Conservation (phyloP, 148 eudicot species). For the Simmondsia chinensis region DNA sequence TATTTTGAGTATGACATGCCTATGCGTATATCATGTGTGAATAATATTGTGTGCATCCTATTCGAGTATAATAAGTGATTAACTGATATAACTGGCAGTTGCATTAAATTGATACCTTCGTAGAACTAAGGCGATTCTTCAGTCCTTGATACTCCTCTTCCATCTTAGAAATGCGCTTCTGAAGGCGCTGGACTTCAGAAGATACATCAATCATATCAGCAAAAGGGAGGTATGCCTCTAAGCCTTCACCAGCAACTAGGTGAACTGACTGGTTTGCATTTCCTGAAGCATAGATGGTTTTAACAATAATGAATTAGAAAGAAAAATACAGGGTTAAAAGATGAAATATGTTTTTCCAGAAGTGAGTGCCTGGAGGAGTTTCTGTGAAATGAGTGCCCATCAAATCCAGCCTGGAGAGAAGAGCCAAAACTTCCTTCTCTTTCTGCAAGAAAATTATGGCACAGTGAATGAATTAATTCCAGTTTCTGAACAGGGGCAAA, state of each 20-base stretch:
- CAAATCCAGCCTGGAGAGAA: conserved; percentile 79
- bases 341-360: not conserved
- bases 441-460: conserved; percentile 41
- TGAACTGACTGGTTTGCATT: conserved; percentile 91
- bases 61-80: not conserved
- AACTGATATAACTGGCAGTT: not conserved
- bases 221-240: conserved; percentile 98
- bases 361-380: conserved; percentile 52
- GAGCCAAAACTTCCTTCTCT: conserved; percentile 87
- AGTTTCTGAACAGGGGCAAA: not conserved
- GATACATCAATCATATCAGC: conserved; percentile 95
- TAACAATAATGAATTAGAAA: not conserved
- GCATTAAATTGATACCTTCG: conserved; percentile 52
- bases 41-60: not conserved
- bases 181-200: conserved; percentile 78
- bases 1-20: too few species aligned
- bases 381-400: conserved; percentile 54
- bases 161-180: conserved; percentile 80
- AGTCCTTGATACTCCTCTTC: conserved; percentile 79
- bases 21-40: too few species aligned
- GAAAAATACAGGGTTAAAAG: not conserved
- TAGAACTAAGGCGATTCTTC: conserved; percentile 63
- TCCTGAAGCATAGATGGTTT: conserved; percentile 22
- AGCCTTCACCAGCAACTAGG: conserved; percentile 89
- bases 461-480: not conserved